These are phyloP conservation scores for Dorcoceras hygrometricum DNA, from an alignment of 257 asterid genomes.

Conservation along the genomic window DNA sequence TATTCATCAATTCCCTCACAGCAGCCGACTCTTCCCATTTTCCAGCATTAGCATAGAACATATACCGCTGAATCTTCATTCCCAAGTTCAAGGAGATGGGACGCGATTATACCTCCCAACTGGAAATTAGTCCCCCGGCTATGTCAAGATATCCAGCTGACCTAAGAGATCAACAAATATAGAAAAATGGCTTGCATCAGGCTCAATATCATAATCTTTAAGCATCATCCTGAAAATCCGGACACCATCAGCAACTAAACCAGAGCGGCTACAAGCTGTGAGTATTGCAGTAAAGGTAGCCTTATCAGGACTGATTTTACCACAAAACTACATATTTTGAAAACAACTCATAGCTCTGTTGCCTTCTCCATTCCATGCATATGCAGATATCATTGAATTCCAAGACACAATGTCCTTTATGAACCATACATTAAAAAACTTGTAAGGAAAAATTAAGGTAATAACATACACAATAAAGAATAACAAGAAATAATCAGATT, in stretches of 20 bases:
- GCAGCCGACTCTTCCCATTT: constrained; percentile 77
- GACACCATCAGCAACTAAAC: too few species aligned
- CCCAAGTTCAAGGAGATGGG: constrained; percentile 50
- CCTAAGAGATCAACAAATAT: constrained; percentile 73
- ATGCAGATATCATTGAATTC: too few species aligned
- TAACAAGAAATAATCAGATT: too few species aligned
- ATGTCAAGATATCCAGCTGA: constrained; percentile 63
- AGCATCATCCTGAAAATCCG: too few species aligned
- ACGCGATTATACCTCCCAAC: constrained; percentile 58
- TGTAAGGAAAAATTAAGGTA: too few species aligned
- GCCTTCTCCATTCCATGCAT: too few species aligned
- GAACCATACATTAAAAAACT: constrained; percentile 49
- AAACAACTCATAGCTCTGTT: too few species aligned
- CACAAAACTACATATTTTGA: too few species aligned
- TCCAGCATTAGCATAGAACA: constrained; percentile 72
- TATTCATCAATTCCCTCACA: constrained; percentile 62
- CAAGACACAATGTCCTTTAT: too few species aligned
- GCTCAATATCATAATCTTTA: too few species aligned
- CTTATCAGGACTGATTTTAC: constrained; percentile 56
- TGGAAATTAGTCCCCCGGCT: constrained; percentile 55
- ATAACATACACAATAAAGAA: too few species aligned
- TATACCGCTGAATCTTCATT: constrained; percentile 54
- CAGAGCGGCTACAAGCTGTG: constrained; percentile 88
- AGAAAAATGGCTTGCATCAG: constrained; percentile 61
- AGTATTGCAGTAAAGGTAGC: constrained; percentile 81